Percentiles rank a stretch among this genome's conserved stretches.
These are phyloP conservation scores for Cavenderia fasciculata DNA, from an alignment of 78 protist genomes.

Conservation along the genomic window DNA sequence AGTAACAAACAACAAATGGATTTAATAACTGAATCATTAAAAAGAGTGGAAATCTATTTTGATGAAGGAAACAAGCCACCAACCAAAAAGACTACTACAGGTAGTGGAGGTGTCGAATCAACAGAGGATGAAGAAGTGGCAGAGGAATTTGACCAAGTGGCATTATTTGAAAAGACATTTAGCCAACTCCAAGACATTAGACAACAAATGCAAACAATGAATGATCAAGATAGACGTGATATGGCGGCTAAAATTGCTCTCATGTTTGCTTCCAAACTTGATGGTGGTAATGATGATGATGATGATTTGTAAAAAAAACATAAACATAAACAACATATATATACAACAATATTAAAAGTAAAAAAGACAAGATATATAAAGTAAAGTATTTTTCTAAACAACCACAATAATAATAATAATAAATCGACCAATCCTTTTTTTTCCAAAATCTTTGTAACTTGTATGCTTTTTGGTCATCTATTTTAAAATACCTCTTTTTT, in stretches of 20 bases:
- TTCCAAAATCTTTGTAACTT: neutral
- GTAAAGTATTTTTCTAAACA: neutral
- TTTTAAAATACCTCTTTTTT: no score
- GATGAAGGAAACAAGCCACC: neutral
- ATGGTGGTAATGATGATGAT: slow-evolving; percentile 37
- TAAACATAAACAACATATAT: neutral
- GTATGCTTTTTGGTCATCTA: no score
- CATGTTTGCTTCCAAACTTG: slow-evolving; percentile 60
- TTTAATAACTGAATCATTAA: slow-evolving; percentile 15
- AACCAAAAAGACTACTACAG: neutral
- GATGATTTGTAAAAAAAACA: neutral
- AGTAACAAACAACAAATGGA: neutral
- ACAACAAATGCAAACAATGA: slow-evolving; percentile 40
- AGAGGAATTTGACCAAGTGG: slow-evolving; percentile 2
- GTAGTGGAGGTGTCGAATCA: neutral
- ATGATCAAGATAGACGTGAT: slow-evolving; percentile 53
- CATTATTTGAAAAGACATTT: slow-evolving; percentile 7
- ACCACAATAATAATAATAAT: neutral
- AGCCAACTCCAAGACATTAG: slow-evolving; percentile 22
- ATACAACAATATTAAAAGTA: neutral
- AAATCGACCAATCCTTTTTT: neutral
- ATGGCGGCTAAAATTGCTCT: slow-evolving; percentile 60
- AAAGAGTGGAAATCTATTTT: neutral
- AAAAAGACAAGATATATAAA: neutral
- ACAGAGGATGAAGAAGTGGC: neutral